phyloP scores from a whole-genome alignment of 2,329 filamentous ascomycete genomes.

The Trichoderma sp. region DNA sequence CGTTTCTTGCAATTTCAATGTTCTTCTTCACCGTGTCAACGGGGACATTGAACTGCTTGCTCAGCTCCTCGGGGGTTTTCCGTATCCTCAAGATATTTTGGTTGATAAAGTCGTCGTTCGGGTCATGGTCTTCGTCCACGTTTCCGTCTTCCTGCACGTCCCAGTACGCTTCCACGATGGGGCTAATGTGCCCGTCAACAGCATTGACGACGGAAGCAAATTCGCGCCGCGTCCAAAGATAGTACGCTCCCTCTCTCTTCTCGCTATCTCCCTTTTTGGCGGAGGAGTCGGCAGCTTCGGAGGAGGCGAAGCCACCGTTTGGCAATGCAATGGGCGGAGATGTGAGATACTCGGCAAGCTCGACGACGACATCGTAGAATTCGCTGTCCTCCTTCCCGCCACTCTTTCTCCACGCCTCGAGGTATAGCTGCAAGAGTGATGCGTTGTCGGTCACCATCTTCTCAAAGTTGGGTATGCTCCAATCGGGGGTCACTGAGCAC shows the following conservation, averaged over 20 bases:
- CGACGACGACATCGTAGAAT: slow-evolving; percentile 75
- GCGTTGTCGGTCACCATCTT: slow-evolving; percentile 96
- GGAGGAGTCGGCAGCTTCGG: slow-evolving; percentile 86
- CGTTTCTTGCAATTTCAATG: slow-evolving; percentile 66
- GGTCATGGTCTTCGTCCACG: slow-evolving; percentile 77
- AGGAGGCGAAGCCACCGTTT: slow-evolving; percentile 78
- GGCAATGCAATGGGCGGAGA: slow-evolving; percentile 66
- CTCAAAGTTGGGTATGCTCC: slow-evolving; percentile 94
- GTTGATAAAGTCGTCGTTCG: slow-evolving; percentile 90
- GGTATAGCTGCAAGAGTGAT: slow-evolving; percentile 78
- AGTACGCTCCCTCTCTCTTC: slow-evolving; percentile 89
- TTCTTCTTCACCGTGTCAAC: slow-evolving; percentile 69
- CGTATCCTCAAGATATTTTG: slow-evolving; percentile 83
- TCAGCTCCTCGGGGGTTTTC: slow-evolving; percentile 68
- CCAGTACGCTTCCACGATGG: slow-evolving; percentile 81
- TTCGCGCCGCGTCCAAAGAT: slow-evolving; percentile 89
- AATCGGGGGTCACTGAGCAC: slow-evolving; percentile 88
- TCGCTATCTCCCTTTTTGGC: slow-evolving; percentile 74
- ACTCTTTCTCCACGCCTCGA: slow-evolving; percentile 76
- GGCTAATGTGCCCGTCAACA: slow-evolving; percentile 59
- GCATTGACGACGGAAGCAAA: slow-evolving; percentile 70
- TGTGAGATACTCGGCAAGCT: slow-evolving; percentile 85
- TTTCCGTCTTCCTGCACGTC: slow-evolving; percentile 84
- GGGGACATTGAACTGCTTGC: slow-evolving; percentile 72
- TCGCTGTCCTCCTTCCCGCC: slow-evolving; percentile 61